These are phyloP conservation scores for Coemansia sp. DNA, from an alignment of 192 early-diverging fungal genomes.

Conservation along the genomic window DNA sequence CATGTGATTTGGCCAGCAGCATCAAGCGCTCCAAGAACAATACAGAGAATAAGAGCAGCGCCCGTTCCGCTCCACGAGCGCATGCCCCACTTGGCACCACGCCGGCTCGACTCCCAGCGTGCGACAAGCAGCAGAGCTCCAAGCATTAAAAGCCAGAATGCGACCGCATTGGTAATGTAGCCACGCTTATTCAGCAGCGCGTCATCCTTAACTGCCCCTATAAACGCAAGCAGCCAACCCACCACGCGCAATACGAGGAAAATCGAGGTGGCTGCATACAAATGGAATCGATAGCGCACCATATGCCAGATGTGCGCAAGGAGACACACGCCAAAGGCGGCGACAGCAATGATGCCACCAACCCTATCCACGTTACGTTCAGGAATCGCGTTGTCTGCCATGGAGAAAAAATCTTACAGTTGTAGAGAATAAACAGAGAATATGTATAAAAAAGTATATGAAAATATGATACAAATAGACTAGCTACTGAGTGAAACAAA, in stretches of 20 bases:
- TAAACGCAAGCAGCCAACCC: constrained; percentile 49
- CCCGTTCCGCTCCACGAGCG: constrained; percentile 33
- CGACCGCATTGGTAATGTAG: constrained; percentile 40
- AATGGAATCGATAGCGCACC: constrained; percentile 37
- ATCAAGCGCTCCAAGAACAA: constrained; percentile 45
- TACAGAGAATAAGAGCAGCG: constrained; percentile 20
- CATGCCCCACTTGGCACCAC: constrained; percentile 26
- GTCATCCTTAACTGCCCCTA: constrained; percentile 37
- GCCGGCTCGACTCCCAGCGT: constrained; percentile 40
- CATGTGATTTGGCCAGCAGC: constrained; percentile 51
- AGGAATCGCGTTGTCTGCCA: constrained; percentile 24
- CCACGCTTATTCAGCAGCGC: constrained; percentile 42
- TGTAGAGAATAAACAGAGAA: constrained; percentile 8
- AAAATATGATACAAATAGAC: constrained; percentile 5
- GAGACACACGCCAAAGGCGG: constrained; percentile 33
- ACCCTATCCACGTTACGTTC: constrained; percentile 44
- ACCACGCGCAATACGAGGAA: constrained; percentile 41
- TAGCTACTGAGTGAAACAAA: not conserved
- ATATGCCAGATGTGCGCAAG: constrained; percentile 42
- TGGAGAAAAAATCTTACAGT: constrained; percentile 1
- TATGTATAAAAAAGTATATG: constrained; percentile 6
- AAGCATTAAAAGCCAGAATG: constrained; percentile 48
- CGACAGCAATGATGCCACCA: constrained; percentile 48
- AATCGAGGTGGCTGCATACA: constrained; percentile 23
- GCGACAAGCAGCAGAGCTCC: constrained; percentile 30